Conservation (phyloP, 441 rosid species). For the Erodium texanum region DNA sequence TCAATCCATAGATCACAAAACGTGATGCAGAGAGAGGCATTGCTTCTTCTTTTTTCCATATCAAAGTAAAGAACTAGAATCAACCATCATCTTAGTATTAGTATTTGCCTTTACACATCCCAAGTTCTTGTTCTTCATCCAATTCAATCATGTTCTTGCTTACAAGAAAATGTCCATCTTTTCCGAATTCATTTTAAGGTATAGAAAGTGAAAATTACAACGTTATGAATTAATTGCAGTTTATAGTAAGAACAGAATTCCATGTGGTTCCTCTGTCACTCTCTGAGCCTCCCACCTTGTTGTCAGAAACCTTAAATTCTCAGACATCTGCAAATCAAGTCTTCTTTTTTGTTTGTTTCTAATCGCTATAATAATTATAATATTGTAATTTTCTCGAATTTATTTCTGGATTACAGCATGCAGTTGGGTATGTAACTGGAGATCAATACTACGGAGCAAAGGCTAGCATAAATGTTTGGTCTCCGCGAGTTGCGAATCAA, state of each 20-base stretch:
- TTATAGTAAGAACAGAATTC: not conserved
- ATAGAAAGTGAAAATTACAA: too few species aligned
- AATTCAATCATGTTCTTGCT: not conserved
- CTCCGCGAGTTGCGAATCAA: conserved; percentile 64
- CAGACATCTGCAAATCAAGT: not conserved
- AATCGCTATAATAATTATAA: too few species aligned
- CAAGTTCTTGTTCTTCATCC: too few species aligned
- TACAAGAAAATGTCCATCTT: too few species aligned
- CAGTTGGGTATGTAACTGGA: conserved; percentile 89
- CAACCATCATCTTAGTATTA: too few species aligned
- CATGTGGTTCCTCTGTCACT: not conserved
- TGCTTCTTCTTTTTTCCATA: not conserved
- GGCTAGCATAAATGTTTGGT: conserved; percentile 93
- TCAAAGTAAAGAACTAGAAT: not conserved
- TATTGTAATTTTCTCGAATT: not conserved
- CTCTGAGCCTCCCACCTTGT: too few species aligned
- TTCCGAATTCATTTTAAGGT: too few species aligned
- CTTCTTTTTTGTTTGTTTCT: not conserved
- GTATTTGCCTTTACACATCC: too few species aligned
- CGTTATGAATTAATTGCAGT: not conserved
- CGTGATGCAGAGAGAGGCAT: too few species aligned
- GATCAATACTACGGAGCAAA: conserved; percentile 89
- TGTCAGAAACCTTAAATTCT: too few species aligned
- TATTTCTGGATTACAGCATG: conserved; percentile 47
- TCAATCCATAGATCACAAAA: too few species aligned